These are phyloP conservation scores for Ceratobasidium sp. DNA, from an alignment of 1,284 basidiomycete species.

Conservation along the genomic window DNA sequence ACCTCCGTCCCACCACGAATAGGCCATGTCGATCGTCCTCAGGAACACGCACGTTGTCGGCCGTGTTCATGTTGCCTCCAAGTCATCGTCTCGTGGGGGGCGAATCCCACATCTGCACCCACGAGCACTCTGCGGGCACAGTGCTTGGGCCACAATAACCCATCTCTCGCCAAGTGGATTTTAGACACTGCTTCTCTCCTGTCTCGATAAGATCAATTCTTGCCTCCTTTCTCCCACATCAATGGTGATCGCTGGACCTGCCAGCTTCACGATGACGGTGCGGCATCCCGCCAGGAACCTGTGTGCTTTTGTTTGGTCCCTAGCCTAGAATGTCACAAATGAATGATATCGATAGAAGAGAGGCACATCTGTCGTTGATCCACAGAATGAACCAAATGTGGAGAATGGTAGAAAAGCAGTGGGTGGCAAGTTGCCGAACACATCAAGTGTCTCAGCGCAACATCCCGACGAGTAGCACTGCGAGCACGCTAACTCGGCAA, in stretches of 20 bases:
- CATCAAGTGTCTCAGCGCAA: neutral
- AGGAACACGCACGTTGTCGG: neutral
- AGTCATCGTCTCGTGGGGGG: too few species aligned
- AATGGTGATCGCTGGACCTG: neutral
- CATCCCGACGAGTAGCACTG: neutral
- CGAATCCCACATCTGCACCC: neutral
- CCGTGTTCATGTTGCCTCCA: too few species aligned
- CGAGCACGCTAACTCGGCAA: neutral
- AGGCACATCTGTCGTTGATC: neutral
- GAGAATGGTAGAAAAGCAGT: constrained; percentile 3
- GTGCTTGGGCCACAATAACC: constrained; percentile 7
- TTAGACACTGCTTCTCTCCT: neutral
- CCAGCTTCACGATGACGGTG: neutral
- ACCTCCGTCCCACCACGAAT: neutral
- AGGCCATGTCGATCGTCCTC: neutral
- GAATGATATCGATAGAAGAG: constrained; percentile 12
- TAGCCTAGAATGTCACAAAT: neutral
- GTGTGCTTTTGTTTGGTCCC: constrained; percentile 5
- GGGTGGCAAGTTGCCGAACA: neutral
- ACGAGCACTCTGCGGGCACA: neutral
- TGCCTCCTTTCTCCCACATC: constrained; percentile 14
- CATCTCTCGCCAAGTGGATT: neutral
- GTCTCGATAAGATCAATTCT: neutral
- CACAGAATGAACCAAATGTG: neutral
- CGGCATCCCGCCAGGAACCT: neutral